These are phyloP conservation scores for Coemansia sp. DNA, from an alignment of 192 early-diverging fungal genomes.

Conservation along the genomic window DNA sequence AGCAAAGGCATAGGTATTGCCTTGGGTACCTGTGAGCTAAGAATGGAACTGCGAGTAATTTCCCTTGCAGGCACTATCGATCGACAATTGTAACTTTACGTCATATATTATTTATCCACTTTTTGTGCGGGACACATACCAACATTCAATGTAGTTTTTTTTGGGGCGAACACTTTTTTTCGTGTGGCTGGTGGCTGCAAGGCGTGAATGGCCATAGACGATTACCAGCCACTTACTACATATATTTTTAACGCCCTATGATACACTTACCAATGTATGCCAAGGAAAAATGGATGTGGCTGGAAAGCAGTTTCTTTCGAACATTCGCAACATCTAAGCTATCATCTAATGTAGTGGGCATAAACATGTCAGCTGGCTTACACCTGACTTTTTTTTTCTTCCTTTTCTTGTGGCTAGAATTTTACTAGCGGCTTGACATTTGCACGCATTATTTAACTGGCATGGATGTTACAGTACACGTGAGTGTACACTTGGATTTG, in stretches of 20 bases:
- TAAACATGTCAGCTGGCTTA: background rate
- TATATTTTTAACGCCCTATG: background rate
- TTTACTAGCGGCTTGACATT: background rate
- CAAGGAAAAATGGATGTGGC: background rate
- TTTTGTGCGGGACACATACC: background rate
- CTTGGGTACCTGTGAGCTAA: too few relatives aligned
- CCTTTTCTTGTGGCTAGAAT: background rate
- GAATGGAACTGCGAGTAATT: background rate
- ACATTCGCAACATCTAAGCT: background rate
- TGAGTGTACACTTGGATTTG: background rate
- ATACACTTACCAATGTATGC: background rate
- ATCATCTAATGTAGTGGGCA: background rate
- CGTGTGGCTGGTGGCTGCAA: constrained; percentile 13
- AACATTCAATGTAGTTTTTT: background rate
- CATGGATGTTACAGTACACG: constrained; percentile 1
- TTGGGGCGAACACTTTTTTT: background rate
- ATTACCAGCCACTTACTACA: constrained; percentile 2
- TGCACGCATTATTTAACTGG: background rate
- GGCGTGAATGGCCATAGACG: constrained; percentile 1
- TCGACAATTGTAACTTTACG: background rate
- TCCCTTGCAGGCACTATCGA: background rate
- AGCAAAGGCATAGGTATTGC: background rate
- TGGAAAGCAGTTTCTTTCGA: background rate
- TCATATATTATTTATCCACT: background rate
- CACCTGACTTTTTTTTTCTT: background rate